Base-by-base conservation (phyloP, 23 red algal genomes). In the Gracilariopsis chorda region DNA sequence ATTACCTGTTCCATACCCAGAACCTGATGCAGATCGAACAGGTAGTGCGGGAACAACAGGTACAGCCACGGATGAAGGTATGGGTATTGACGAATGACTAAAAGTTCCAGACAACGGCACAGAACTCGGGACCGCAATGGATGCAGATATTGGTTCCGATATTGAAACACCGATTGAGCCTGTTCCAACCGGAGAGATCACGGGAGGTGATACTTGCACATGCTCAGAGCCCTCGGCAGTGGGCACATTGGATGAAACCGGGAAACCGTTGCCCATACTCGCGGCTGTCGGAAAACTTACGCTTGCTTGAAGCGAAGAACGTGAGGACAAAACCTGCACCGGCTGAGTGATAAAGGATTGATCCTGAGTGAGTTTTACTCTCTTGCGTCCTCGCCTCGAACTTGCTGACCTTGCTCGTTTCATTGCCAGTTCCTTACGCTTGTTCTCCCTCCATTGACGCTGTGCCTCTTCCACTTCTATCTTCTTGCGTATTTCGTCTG, bases 311-410 rank as follows among this genome's bases (percentile, higher is more conserved):
- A 73, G 32, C 4, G 67, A 34, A 24, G 13, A 23, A 46, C 17
- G 23, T 46, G 28, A 20, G n/a, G 67, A 73, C 42, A 73, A 36
- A 45, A 73, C 36, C 17, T 73, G 67, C 28, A 73, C 36, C 24
- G 67, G 67, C 6, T 73, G 67, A 24, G n/a, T 42, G 16, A 73
- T 73, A 27, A 73, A 27, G 10, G 4, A 21, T n/a, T 73, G 67
- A 1, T 44, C 39, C 20, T 73, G 67, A 24, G 47, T 19, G 28
- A 45, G 47, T 42, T 73, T 73, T 12, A 42, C 47, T 11, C 67
- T 36, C 40, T 89, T 89, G 44, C 85, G 65, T 32, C 85, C 85
- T 6, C 85, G 85, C 40, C 78, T 89, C 33, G 85, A 89, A 56
- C 68, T 69, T 46, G 69, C 72, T 32, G 61, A 67, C 37, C 65